Conservation (phyloP, 1,284 basidiomycete species). For the Cerioporus squamosus region DNA sequence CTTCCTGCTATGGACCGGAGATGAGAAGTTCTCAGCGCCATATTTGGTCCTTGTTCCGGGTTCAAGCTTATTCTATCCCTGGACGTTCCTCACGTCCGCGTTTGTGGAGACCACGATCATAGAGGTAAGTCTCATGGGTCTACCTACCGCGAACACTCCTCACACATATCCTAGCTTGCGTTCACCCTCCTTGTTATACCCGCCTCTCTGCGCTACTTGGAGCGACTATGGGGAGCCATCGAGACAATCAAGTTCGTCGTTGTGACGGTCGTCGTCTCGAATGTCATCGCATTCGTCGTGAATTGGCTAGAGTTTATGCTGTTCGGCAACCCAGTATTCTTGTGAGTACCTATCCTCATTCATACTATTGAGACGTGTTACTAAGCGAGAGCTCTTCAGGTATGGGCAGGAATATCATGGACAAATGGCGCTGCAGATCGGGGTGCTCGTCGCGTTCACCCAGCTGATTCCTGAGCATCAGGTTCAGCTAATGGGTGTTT, state of each 20-base stretch:
- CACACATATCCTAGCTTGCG: slow-evolving; percentile 59
- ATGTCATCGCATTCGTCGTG: slow-evolving; percentile 85
- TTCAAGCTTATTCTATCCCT: slow-evolving; percentile 85
- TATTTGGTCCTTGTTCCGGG: slow-evolving; percentile 90
- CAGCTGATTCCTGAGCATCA: slow-evolving; percentile 98
- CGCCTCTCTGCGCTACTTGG: slow-evolving; percentile 87
- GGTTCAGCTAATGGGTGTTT: slow-evolving; percentile 86
- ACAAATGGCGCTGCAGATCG: slow-evolving; percentile 90
- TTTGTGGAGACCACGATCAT: slow-evolving; percentile 86
- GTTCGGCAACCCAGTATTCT: slow-evolving; percentile 68
- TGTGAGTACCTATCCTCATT: slow-evolving; percentile 57
- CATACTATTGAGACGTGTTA: no score
- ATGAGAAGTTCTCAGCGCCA: slow-evolving; percentile 53
- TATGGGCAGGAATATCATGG: slow-evolving; percentile 92
- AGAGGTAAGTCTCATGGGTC: slow-evolving; percentile 62
- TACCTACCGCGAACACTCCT: slow-evolving; percentile 10
- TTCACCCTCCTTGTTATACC: slow-evolving; percentile 82
- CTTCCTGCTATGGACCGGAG: slow-evolving; percentile 61
- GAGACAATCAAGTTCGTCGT: slow-evolving; percentile 89
- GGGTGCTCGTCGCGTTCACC: slow-evolving; percentile 93
- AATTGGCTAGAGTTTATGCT: slow-evolving; percentile 82
- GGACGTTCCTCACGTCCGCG: slow-evolving; percentile 88
- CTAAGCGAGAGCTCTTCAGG: slow-evolving; percentile 42
- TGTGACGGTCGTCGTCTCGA: slow-evolving; percentile 80
- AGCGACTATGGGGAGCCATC: slow-evolving; percentile 89